These are phyloP conservation scores for Stenocarpella maydis DNA, from an alignment of 2,329 filamentous ascomycete genomes.

Conservation along the genomic window DNA sequence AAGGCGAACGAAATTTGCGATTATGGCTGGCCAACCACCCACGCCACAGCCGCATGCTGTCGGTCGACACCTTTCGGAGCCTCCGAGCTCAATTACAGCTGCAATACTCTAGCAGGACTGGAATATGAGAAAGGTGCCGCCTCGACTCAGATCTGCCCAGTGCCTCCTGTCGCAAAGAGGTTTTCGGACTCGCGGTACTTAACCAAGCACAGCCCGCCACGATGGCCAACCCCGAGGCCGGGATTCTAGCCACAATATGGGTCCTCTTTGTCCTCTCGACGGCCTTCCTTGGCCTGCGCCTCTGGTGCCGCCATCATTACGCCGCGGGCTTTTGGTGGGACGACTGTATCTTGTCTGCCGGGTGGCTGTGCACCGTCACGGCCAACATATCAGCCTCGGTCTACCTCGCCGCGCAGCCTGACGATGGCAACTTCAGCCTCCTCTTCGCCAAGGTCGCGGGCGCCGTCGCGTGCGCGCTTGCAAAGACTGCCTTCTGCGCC, in stretches of 20 bases:
- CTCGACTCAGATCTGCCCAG: not conserved
- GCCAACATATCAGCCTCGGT: constrained; percentile 8
- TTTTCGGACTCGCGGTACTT: not conserved
- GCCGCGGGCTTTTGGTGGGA: constrained; percentile 17
- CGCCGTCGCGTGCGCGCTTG: not conserved
- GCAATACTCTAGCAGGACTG: not conserved
- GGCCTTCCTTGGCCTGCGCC: constrained; percentile 5
- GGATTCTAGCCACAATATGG: constrained; percentile 16
- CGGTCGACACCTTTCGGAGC: not conserved
- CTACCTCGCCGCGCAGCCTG: not conserved
- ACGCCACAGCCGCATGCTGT: not conserved
- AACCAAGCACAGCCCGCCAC: not conserved
- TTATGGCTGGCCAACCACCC: constrained; percentile 6
- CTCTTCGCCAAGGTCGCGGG: constrained; percentile 10
- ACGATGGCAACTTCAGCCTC: constrained; percentile 18
- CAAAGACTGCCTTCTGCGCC: constrained; percentile 17
- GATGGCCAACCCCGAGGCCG: constrained; percentile 6
- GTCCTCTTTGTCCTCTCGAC: constrained; percentile 9
- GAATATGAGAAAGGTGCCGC: constrained; percentile 6
- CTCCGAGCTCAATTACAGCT: constrained; percentile 4
- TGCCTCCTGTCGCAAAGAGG: not conserved
- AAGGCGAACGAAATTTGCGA: constrained; percentile 11
- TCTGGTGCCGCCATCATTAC: constrained; percentile 14
- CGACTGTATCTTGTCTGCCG: not conserved
- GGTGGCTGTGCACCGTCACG: constrained; percentile 5